Conservation (phyloP, 345 rosid genomes). For the Syzygium grande region DNA sequence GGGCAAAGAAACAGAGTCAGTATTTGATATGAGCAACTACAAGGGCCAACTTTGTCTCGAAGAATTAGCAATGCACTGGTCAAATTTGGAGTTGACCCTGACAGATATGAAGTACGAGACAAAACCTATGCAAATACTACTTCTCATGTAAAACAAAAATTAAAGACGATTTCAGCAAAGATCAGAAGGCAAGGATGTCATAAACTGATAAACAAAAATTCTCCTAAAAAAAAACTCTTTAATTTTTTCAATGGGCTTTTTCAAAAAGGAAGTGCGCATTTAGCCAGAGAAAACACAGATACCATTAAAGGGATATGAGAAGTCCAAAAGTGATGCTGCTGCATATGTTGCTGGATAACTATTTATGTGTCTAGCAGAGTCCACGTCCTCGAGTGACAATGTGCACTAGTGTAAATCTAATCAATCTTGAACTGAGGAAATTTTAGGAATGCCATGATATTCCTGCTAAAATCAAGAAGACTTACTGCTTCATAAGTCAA, state of each 20-base stretch:
- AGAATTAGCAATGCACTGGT: not conserved
- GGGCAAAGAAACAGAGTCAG: not conserved
- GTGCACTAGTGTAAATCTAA: not conserved
- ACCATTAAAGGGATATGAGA: not conserved
- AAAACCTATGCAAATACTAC: not conserved
- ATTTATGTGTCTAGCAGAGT: not conserved
- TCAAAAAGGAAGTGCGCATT: not conserved
- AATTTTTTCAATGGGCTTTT: not conserved
- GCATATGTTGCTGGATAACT: not conserved
- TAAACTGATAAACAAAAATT: not conserved
- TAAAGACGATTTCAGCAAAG: not conserved
- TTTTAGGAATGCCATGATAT: not conserved
- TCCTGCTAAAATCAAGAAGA: not conserved
- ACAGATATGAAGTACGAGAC: not conserved
- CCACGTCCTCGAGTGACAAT: too few species aligned
- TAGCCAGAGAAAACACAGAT: not conserved
- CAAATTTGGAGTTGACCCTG: not conserved
- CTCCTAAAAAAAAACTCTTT: not conserved
- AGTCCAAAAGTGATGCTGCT: not conserved
- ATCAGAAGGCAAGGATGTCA: not conserved
- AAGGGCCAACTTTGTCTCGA: not conserved
- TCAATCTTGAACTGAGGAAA: not conserved
- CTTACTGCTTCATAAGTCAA: constrained; percentile 99
- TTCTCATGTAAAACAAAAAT: not conserved
- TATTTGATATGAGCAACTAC: not conserved